Evolutionary conservation across 148 eudicot species (phyloP).

Genomic region (Vaccinium corymbosum): DNA sequence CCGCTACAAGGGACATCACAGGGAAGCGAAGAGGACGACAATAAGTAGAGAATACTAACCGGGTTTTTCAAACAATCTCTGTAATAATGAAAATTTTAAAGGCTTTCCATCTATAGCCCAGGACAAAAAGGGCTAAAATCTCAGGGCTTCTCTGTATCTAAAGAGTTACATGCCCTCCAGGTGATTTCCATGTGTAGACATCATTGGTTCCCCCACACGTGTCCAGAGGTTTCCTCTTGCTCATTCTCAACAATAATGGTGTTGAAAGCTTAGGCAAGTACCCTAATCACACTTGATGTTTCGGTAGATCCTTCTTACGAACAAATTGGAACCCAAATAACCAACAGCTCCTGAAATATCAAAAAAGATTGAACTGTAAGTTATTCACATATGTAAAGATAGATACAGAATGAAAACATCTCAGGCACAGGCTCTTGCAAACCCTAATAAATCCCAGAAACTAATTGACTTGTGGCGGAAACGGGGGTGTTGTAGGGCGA

Average conservation of each 20-base stretch:
- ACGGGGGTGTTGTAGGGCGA: too few relatives aligned
- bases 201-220: neutral
- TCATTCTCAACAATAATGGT: neutral
- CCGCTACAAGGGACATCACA: neutral
- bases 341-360: conserved; percentile 44
- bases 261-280: neutral
- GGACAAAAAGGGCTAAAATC: conserved; percentile 11
- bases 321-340: conserved; percentile 41
- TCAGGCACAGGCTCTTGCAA: neutral
- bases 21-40: conserved; percentile 1
- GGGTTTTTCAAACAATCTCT: conserved; percentile 13
- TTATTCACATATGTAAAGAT: neutral
- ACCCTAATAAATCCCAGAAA: neutral
- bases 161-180: conserved; percentile 13
- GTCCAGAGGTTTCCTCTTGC: neutral
- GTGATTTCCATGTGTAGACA: conserved; percentile 10
- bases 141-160: conserved; percentile 14
- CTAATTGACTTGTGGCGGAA: neutral
- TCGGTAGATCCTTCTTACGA: conserved; percentile 43
- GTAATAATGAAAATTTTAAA: neutral
- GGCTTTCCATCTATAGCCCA: conserved; percentile 17
- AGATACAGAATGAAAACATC: neutral
- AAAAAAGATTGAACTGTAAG: neutral
- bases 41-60: conserved; percentile 2
- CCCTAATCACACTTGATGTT: conserved; percentile 48